phyloP scores from a whole-genome alignment of 2,329 filamentous ascomycete species.

The Thielaviopsis musarum region DNA sequence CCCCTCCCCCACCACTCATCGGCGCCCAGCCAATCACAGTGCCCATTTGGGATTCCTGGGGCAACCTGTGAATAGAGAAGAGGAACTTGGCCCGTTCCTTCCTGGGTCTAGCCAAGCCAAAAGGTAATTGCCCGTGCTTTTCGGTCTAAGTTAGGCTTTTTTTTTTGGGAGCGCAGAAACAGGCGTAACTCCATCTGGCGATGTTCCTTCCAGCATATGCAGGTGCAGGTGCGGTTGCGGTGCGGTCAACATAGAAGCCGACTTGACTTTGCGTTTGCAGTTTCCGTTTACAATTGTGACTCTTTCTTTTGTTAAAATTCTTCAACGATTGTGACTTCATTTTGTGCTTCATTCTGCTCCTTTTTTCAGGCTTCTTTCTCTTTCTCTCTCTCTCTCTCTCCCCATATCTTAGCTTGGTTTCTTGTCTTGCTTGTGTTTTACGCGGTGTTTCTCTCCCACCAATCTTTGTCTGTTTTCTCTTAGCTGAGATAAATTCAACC shows the following conservation, averaged over 20 bases:
- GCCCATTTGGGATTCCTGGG: neutral
- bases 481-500: neutral
- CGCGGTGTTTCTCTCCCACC: neutral
- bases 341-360: neutral
- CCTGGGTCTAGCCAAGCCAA: neutral
- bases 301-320: neutral
- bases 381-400: neutral
- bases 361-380: neutral
- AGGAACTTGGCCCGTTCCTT: neutral
- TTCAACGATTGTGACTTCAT: neutral
- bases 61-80: neutral
- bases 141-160: neutral
- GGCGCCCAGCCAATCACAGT: neutral
- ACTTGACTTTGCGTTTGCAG: neutral
- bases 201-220: neutral
- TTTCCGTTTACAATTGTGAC: neutral
- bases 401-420: neutral
- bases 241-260: neutral
- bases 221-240: neutral
- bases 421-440: neutral
- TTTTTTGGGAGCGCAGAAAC: neutral
- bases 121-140: neutral
- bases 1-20: neutral
- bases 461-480: neutral
- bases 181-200: neutral